These are phyloP conservation scores for Leishmania turanica DNA, from an alignment of 208 protist species.

Conservation along the genomic window DNA sequence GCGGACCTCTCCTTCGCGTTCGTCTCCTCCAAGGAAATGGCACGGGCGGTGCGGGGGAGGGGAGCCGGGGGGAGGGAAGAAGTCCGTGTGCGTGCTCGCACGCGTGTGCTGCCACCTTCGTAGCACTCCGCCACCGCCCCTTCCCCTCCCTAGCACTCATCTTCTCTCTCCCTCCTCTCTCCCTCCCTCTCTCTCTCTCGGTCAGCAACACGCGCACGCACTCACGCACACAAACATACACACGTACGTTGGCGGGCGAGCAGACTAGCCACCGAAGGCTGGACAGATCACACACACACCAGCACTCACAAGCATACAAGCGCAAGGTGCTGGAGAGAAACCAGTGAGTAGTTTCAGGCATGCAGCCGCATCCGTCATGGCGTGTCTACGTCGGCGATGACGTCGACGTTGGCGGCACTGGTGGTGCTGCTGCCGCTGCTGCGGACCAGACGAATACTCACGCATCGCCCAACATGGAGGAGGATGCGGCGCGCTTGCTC, in stretches of 20 bases:
- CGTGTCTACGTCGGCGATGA: slow-evolving; percentile 24
- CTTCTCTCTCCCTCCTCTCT: not conserved
- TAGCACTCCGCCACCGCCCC: not conserved
- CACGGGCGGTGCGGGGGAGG: not conserved
- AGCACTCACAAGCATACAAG: not conserved
- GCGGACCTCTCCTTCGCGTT: too few relatives aligned
- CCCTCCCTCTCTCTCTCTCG: not conserved
- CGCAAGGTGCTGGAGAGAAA: not conserved
- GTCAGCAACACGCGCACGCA: not conserved
- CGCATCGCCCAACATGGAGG: not conserved
- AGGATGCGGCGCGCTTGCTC: slow-evolving; percentile 10
- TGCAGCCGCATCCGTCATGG: slow-evolving; percentile 7
- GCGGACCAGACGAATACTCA: not conserved
- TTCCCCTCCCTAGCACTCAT: not conserved
- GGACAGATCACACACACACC: not conserved
- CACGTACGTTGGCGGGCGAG: not conserved
- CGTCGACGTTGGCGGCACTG: not conserved
- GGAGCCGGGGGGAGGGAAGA: not conserved
- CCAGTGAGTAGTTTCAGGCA: not conserved
- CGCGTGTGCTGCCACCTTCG: not conserved
- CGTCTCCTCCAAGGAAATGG: not conserved
- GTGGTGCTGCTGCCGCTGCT: not conserved
- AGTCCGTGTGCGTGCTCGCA: not conserved
- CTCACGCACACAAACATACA: not conserved
- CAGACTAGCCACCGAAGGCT: not conserved